phyloP scores from a whole-genome alignment of 768 basidiomycete genomes.

The Hericium rajendrae region DNA sequence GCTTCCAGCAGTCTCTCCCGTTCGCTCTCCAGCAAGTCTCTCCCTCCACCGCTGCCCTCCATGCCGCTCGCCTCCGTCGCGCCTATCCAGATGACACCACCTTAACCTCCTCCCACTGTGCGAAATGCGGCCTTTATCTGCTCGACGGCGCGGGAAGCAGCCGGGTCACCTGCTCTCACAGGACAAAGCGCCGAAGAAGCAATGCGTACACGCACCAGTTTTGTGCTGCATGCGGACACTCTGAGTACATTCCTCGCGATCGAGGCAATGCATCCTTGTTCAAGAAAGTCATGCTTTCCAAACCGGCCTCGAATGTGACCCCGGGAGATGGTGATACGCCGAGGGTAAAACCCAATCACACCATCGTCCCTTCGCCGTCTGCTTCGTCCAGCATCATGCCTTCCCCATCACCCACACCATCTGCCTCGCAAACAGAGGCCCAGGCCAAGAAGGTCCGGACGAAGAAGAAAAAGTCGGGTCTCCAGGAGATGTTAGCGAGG shows the following conservation, averaged over 20 bases:
- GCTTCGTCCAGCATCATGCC: not conserved
- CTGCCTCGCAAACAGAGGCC: not conserved
- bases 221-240: constrained; percentile 21
- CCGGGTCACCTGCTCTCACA: constrained; percentile 21
- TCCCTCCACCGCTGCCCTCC: constrained; percentile 53
- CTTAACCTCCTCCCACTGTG: constrained; percentile 29
- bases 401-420: not conserved
- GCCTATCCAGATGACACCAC: constrained; percentile 16
- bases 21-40: constrained; percentile 40
- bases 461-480: constrained; percentile 49
- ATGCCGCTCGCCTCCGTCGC: constrained; percentile 33
- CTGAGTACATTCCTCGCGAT: constrained; percentile 18
- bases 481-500: constrained; percentile 56
- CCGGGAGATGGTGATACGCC: too few relatives aligned
- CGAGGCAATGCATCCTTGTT: constrained; percentile 12
- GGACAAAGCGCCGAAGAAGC: too few relatives aligned
- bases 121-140: constrained; percentile 43
- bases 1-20: constrained; percentile 40
- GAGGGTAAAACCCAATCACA: not conserved
- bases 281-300: constrained; percentile 1
- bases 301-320: too few relatives aligned
- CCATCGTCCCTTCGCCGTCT: constrained; percentile 1
- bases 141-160: constrained; percentile 30
- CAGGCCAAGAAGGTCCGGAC: constrained; percentile 20
- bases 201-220: not conserved